phyloP scores from a whole-genome alignment of 108 stramenopile genomes.

The Schizochytrium sp. region DNA sequence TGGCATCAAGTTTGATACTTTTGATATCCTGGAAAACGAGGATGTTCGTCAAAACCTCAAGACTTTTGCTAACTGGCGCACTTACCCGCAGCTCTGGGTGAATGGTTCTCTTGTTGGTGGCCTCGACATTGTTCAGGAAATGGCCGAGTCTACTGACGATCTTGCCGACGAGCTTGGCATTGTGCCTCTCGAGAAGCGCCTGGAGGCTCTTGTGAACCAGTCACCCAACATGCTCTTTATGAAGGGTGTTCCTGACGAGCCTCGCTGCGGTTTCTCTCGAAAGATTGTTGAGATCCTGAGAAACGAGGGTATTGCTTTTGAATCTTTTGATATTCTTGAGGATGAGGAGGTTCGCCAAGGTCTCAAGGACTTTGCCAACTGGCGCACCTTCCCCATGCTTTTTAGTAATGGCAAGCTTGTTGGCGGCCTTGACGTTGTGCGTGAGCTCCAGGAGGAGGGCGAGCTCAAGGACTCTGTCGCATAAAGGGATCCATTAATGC shows the following conservation, averaged over 20 bases:
- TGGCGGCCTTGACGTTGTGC: conserved; percentile 95
- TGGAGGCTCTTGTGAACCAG: conserved; percentile 76
- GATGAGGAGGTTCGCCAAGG: conserved; percentile 91
- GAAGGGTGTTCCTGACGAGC: conserved; percentile 88
- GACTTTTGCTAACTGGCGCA: conserved; percentile 85
- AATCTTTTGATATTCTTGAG: conserved; percentile 86
- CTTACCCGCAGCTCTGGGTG: conserved; percentile 95
- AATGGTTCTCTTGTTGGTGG: conserved; percentile 95
- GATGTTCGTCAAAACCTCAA: conserved; percentile 69
- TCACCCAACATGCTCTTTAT: conserved; percentile 91
- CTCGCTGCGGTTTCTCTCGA: conserved; percentile 93
- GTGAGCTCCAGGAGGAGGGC: conserved; percentile 87
- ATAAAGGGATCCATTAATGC: neutral
- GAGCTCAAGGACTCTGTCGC: conserved; percentile 76
- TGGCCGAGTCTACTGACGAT: conserved; percentile 77
- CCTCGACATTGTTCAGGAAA: conserved; percentile 94
- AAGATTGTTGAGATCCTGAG: conserved; percentile 85
- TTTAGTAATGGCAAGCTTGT: conserved; percentile 94
- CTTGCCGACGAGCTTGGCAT: conserved; percentile 70
- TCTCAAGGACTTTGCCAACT: conserved; percentile 84
- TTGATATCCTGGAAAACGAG: conserved; percentile 68
- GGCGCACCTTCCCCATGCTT: conserved; percentile 97
- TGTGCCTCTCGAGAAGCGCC: conserved; percentile 65
- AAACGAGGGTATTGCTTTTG: conserved; percentile 79
- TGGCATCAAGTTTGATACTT: conserved; percentile 74